A percentile compares a stretch with the other conserved stretches of the same genome.
These are phyloP conservation scores for Gossypium bickii DNA, from an alignment of 345 rosid species.

Conservation along the genomic window DNA sequence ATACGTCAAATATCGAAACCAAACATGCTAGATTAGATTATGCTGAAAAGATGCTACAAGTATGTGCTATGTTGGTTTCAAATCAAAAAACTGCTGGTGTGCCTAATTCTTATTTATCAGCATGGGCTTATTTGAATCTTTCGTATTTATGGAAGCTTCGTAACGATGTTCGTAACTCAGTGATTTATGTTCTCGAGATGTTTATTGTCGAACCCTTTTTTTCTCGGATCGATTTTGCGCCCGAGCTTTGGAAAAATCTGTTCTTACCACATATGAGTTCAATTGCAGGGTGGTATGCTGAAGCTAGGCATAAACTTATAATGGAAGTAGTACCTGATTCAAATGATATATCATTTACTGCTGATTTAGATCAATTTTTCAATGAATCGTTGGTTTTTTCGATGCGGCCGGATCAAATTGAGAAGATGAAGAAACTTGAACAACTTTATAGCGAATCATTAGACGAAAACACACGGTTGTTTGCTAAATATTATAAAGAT, in stretches of 20 bases:
- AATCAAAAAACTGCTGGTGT: conserved; percentile 61
- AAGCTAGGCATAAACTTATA: conserved; percentile 52
- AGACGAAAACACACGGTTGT: conserved; percentile 52
- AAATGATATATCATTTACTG: conserved; percentile 48
- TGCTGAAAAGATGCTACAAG: conserved; percentile 68
- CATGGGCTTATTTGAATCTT: conserved; percentile 64
- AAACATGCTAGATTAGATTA: conserved; percentile 51
- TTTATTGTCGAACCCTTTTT: conserved; percentile 63
- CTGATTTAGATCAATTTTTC: conserved; percentile 53
- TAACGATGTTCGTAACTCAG: conserved; percentile 30
- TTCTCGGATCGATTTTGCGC: conserved; percentile 58
- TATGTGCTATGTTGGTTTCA: conserved; percentile 54
- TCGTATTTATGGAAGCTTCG: conserved; percentile 56
- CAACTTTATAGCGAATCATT: conserved; percentile 51
- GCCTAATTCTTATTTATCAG: conserved; percentile 64
- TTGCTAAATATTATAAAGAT: conserved; percentile 51
- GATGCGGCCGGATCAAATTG: conserved; percentile 58
- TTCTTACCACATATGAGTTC: conserved; percentile 66
- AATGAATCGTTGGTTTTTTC: conserved; percentile 48
- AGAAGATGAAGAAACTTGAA: conserved; percentile 49
- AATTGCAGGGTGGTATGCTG: conserved; percentile 62
- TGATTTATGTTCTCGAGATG: conserved; percentile 56
- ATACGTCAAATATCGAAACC: conserved; percentile 53
- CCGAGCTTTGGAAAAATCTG: conserved; percentile 58
- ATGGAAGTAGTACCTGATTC: conserved; percentile 57